These are phyloP conservation scores for Geranium rotundifolium DNA, from an alignment of 345 rosid species.

Conservation along the genomic window DNA sequence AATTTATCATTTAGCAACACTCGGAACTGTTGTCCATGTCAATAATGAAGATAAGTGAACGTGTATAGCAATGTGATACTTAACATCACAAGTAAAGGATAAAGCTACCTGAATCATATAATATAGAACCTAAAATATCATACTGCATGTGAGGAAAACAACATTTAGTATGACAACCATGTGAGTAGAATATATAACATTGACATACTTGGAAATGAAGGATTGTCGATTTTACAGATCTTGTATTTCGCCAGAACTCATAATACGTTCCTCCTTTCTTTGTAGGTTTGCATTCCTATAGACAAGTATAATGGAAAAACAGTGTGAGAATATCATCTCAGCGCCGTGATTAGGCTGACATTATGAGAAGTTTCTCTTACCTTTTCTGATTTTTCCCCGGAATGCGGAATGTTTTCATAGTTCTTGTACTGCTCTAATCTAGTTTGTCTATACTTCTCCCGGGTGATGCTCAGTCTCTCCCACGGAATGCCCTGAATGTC, in stretches of 20 bases:
- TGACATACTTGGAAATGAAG: constrained; percentile 16
- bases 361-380: constrained; percentile 13
- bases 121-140: neutral
- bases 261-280: constrained; percentile 16
- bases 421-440: constrained; percentile 61
- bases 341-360: neutral
- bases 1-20: too few relatives aligned
- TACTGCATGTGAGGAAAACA: neutral
- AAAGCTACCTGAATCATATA: too few relatives aligned
- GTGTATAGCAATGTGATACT: too few relatives aligned
- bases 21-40: too few relatives aligned
- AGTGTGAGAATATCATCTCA: neutral
- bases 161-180: neutral
- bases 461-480: constrained; percentile 42
- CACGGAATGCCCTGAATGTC: constrained; percentile 74
- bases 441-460: constrained; percentile 44
- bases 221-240: constrained; percentile 14
- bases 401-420: constrained; percentile 35
- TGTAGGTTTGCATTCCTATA: constrained; percentile 10
- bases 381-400: constrained; percentile 34
- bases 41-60: too few relatives aligned
- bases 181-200: too few relatives aligned
- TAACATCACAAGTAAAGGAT: too few relatives aligned
- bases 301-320: neutral
- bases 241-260: constrained; percentile 11